These are phyloP conservation scores for Talaromyces amestolkiae DNA, from an alignment of 2,329 filamentous ascomycete genomes.

Conservation along the genomic window DNA sequence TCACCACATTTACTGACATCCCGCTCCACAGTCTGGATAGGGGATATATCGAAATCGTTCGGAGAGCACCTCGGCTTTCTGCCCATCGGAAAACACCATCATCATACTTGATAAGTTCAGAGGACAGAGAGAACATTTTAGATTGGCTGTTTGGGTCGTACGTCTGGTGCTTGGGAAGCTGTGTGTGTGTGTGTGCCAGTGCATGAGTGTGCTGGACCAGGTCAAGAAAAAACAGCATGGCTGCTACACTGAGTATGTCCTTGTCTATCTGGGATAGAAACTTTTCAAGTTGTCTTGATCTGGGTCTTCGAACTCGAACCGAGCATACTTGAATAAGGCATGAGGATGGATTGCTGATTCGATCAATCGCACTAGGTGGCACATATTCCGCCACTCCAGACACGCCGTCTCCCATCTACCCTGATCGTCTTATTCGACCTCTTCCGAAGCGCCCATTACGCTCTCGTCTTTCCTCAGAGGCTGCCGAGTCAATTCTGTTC, in stretches of 20 bases:
- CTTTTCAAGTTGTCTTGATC: neutral
- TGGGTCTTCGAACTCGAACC: neutral
- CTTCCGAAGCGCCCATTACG: constrained; percentile 85
- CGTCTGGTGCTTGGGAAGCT: neutral
- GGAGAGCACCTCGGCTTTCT: neutral
- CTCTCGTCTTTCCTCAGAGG: constrained; percentile 80
- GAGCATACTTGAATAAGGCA: neutral
- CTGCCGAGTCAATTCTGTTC: constrained; percentile 77
- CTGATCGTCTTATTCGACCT: constrained; percentile 88
- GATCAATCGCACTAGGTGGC: constrained; percentile 45
- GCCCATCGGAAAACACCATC: neutral
- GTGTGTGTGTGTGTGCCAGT: neutral
- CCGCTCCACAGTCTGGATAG: constrained; percentile 16
- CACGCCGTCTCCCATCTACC: constrained; percentile 75
- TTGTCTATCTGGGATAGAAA: constrained; percentile 18
- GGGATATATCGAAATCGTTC: constrained; percentile 10
- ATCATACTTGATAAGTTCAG: neutral
- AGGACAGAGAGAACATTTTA: neutral
- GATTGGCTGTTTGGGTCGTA: neutral
- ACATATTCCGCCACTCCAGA: constrained; percentile 58
- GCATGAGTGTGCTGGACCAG: constrained; percentile 1
- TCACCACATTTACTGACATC: constrained; percentile 12
- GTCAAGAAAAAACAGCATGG: constrained; percentile 37
- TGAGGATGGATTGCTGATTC: constrained; percentile 30
- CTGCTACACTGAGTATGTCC: constrained; percentile 46